Conservation (phyloP, 164 flowering plant species). For the Macadamia tetraphylla region DNA sequence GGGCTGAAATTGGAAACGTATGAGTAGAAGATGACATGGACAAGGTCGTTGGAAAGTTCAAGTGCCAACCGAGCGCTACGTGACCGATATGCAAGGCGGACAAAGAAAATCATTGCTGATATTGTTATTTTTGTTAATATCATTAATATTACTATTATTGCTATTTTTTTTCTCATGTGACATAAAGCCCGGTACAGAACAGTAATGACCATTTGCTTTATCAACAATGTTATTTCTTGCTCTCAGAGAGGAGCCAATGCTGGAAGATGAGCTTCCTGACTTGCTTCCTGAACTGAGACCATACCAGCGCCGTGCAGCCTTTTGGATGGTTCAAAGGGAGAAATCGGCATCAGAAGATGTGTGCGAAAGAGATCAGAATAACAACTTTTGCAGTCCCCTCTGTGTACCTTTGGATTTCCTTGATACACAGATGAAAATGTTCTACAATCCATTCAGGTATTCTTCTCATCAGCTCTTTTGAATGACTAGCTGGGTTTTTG, state of each 20-base stretch:
- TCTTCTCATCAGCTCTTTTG: neutral
- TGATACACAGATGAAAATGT: conserved; percentile 52
- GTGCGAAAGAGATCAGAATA: conserved; percentile 20
- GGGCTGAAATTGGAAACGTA: too few species aligned
- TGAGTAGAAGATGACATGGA: too few species aligned
- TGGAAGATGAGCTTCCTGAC: conserved; percentile 63
- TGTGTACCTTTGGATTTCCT: conserved; percentile 62
- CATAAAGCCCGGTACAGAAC: neutral
- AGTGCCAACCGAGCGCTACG: too few species aligned
- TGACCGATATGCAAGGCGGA: too few species aligned
- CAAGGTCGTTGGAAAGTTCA: too few species aligned
- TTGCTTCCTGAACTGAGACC: conserved; percentile 85
- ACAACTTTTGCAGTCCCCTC: conserved; percentile 45
- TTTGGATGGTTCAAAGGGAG: conserved; percentile 93
- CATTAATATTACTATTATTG: too few species aligned
- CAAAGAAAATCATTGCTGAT: too few species aligned
- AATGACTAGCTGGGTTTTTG: neutral
- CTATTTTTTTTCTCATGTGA: neutral
- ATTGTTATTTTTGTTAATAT: too few species aligned
- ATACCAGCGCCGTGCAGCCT: conserved; percentile 92
- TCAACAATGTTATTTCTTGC: conserved; percentile 1
- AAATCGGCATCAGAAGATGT: conserved; percentile 25
- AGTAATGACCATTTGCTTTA: neutral
- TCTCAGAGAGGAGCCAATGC: conserved; percentile 57
- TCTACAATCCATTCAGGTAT: conserved; percentile 92